These are phyloP conservation scores for Dactylellina parvicollis DNA, from an alignment of 2,329 filamentous ascomycete genomes.

Conservation along the genomic window DNA sequence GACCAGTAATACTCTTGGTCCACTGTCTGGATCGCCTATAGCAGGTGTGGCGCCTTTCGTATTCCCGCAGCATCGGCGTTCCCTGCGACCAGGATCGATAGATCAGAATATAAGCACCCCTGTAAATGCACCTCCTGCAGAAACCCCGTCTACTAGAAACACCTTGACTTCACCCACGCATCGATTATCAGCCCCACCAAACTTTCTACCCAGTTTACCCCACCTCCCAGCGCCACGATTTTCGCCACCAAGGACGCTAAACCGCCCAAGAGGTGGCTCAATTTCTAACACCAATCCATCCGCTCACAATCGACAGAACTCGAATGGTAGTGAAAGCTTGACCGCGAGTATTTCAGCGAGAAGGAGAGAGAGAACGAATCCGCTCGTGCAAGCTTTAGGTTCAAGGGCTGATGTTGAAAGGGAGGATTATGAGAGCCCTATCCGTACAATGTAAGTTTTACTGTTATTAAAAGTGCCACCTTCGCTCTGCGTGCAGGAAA, in stretches of 20 bases:
- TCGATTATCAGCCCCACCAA: conserved; percentile 23
- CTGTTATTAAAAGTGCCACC: too few relatives aligned
- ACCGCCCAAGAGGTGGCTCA: conserved; percentile 26
- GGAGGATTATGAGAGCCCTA: conserved; percentile 50
- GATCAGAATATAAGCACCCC: conserved; percentile 27
- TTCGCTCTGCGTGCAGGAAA: too few relatives aligned
- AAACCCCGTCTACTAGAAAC: conserved; percentile 21
- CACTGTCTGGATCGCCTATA: conserved; percentile 27
- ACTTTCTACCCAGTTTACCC: conserved; percentile 39
- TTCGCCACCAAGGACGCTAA: conserved; percentile 39
- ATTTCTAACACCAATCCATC: conserved; percentile 25
- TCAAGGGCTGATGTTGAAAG: conserved; percentile 38
- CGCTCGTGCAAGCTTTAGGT: conserved; percentile 22
- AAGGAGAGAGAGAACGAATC: conserved; percentile 40
- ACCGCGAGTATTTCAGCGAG: neutral
- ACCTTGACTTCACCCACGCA: conserved; percentile 34
- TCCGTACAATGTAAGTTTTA: conserved; percentile 41
- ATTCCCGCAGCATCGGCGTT: conserved; percentile 25
- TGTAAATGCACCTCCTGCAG: conserved; percentile 5
- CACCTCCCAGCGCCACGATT: conserved; percentile 45
- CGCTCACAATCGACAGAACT: conserved; percentile 32
- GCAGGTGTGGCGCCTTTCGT: conserved; percentile 17
- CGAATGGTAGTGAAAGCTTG: conserved; percentile 30
- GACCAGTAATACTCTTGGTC: neutral
- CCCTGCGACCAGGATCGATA: conserved; percentile 17